Evolutionary conservation across 1,284 basidiomycete species (phyloP), one percentile per base, ranked within the genome.

Genomic region (Veloporphyrellus conicus): DNA sequence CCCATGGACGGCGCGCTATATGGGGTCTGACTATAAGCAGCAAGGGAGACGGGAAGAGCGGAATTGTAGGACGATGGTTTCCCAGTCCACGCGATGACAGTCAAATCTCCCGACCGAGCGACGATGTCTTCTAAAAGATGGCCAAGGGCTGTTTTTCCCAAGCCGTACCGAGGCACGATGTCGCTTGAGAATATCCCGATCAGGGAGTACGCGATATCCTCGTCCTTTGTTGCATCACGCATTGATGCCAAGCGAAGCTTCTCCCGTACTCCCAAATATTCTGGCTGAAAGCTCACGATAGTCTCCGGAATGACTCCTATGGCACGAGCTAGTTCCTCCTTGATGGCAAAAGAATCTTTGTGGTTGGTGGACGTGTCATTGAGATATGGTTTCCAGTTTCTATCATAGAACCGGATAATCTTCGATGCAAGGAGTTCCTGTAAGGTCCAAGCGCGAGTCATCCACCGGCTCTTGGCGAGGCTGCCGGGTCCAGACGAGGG

Each of bases 401-500:
- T 27, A 8, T 29, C 25, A 16, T 56, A 56, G 38, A 55, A 56
- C 23, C 46, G 49, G n/a, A 55, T 9, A 1, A 40, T n/a, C 9
- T 23, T 43, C 3, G 54, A 47, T 14, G 54, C 45, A 16, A 55
- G 54, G 8, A 53, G 39, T 19, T 55, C 54, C 23, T 49, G 54
- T 2, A 44, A 6, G 1, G 54, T 57, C 54, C 54, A 56, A 9
- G 47, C 47, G 6, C 54, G 47, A 1, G 40, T 54, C 45, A 53
- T 54, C 54, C 54, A 55, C 15, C 43, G 14, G 20, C 50, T 56
- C 9, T 32, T 38, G 14, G 32, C 23, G 19, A 57, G 54, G 2
- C 22, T 37, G 6, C 32, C 43, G 2, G 19, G 25, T 15, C 25
- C 9, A 5, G 23, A 25, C 8, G 47, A 28, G 11, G 48, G 29